Base-by-base conservation (phyloP, 768 basidiomycete species). In the Leccinum subgranulosum region DNA sequence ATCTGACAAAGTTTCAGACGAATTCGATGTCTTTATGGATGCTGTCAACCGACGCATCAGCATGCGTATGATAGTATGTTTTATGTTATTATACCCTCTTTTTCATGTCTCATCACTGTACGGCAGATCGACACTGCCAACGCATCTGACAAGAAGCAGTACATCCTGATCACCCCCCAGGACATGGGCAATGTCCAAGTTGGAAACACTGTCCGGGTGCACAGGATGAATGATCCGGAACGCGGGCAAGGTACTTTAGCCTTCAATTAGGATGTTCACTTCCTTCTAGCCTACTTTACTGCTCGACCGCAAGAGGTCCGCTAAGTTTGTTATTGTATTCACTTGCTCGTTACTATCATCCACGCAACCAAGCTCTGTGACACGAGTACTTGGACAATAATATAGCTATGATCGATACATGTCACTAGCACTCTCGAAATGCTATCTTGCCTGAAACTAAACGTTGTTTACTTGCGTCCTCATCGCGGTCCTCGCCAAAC, bases 1-100 rank as follows among this genome's bases (percentile, higher is more conserved):
- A 29, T 53, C 63, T 72, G 34, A 72, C 60, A 46, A 45, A 9
- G 2, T 36, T 6, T 15, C 60, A 86, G 97, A 99, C 66, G 97
- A 99, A 71, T 99, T 97, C 69, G 96, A 98, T 65, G 96, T 98
- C 11, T 98, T 96, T 78, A 94, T 98, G 92, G 93, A 95, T 68
- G 91, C 91, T 23, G 86, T 93, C 57, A 93, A 92, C 70, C 85
- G 97, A 19, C 86, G 87, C 49, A 89, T 96, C 66, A 90, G 90
- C 59, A 97, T 96, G 87, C 91, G 85, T 73, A 94, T 96, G 90
- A 90, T 98, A 84, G 90, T 92, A 56, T 17, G 83, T 69, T 23
- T 43, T 39, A 53, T 51, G 15, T 25, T 15, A 23, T 54, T 15
- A 12, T 17, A 47, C 27, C 4, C 41, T 29, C n/a, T 49, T 54